Base-by-base conservation (phyloP, 176 grass and related monocot genomes). In the Bonia amplexicaulis region DNA sequence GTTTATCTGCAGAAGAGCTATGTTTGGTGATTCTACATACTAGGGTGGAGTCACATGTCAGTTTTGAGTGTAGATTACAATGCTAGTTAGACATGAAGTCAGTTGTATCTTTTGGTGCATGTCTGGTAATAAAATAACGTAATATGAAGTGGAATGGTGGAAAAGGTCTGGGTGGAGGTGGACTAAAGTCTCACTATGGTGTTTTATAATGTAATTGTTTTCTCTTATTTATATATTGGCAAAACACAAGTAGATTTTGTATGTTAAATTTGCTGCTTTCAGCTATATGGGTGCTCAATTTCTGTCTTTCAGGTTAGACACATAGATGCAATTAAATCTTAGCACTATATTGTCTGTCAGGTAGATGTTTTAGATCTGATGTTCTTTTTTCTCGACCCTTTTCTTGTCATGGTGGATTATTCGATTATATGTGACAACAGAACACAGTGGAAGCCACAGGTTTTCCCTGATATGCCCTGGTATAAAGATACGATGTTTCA, bases 11-110 rank as follows among this genome's bases (percentile, higher is more conserved):
- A 25, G 41, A 25, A 26, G 20, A 37, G 81, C 70, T 48, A 3
- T 83, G 20, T 16, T 73, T 48, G 55, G 41, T 73, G 70, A 64
- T 65, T 41, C 6, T 74, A 52, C 25, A 74, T 74, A 15, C 26
- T 40, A 77, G 35, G 3, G 33, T 4, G 12, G n/a, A 69, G 48
- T 40, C 11, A 22, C 40, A n/a, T 5, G 6, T 1, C 68, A 72
- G 40, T 82, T 44, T 45, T 73, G 54, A 72, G 29, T 82, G 54
- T 58, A 61, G 54, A 33, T 51, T 51, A 69, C 64, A 81, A 57
- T 42, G 33, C 78, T 68, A 80, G 9, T 47, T 33, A 31, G n/a
- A 9, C 35, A 71, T 69, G 52, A 45, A 71, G 35, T 47, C 46
- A 48, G 26, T 39, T 74, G 3, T 64, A 64, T 61, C 61, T 74